Conservation (phyloP, 495 filamentous ascomycete genomes). For the Hypoxylon subgilvum region DNA sequence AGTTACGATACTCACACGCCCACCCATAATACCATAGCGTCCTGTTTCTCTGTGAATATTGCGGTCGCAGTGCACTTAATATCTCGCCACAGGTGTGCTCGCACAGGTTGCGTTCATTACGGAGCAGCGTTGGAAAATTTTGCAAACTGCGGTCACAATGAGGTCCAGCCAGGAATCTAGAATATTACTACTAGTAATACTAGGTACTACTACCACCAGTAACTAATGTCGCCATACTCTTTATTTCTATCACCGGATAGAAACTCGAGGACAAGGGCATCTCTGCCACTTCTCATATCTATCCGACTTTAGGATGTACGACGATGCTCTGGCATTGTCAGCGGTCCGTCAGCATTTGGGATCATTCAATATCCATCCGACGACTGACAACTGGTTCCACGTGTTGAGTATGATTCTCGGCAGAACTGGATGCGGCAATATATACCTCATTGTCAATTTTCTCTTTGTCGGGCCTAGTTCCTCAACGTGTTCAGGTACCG, state of each 20-base stretch:
- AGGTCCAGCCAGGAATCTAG: neutral
- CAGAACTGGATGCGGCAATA: conserved; percentile 20
- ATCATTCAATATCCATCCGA: conserved; percentile 1
- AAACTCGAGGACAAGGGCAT: conserved; percentile 5
- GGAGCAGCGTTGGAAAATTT: conserved; percentile 10
- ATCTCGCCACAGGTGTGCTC: neutral
- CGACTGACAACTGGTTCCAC: conserved; percentile 33
- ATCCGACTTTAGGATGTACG: conserved; percentile 7
- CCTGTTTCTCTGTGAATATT: neutral
- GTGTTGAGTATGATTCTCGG: conserved; percentile 27
- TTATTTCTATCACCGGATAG: no score
- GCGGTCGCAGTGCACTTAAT: conserved; percentile 1
- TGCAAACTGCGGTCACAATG: conserved; percentile 1
- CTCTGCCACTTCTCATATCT: conserved; percentile 4
- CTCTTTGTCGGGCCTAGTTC: conserved; percentile 11
- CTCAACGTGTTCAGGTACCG: conserved; percentile 6
- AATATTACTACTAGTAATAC: conserved; percentile 4
- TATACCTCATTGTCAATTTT: conserved; percentile 24
- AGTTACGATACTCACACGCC: conserved; percentile 4
- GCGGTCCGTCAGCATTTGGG: conserved; percentile 19
- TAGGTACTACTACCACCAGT: conserved; percentile 1
- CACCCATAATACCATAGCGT: neutral
- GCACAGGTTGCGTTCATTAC: conserved; percentile 6
- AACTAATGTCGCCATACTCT: neutral
- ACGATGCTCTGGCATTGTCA: conserved; percentile 20